Conservation (phyloP, 768 basidiomycete genomes). For the Hypsizygus marmoreus region DNA sequence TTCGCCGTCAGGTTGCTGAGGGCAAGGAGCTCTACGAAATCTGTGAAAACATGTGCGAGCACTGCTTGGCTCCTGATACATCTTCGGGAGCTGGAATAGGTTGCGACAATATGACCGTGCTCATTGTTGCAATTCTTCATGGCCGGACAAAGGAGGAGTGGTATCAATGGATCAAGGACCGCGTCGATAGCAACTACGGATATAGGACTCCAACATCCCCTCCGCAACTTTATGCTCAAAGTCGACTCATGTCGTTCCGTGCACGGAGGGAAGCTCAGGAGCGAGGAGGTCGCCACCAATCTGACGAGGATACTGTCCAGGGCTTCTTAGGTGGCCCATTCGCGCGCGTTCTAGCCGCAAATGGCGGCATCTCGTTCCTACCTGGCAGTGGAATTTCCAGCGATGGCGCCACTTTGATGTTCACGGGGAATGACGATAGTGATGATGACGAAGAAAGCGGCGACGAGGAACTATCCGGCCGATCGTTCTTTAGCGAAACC, state of each 20-base stretch:
- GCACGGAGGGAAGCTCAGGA: constrained; percentile 61
- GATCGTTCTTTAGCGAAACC: constrained; percentile 53
- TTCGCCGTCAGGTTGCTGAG: constrained; percentile 79
- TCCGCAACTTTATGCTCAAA: constrained; percentile 75
- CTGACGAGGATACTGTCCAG: constrained; percentile 35
- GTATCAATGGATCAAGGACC: constrained; percentile 86
- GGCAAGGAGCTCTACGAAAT: constrained; percentile 82
- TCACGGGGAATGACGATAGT: constrained; percentile 57
- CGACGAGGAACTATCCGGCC: constrained; percentile 20
- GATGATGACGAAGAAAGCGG: constrained; percentile 61
- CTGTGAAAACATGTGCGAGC: constrained; percentile 86
- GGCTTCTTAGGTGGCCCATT: constrained; percentile 40
- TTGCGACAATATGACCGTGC: constrained; percentile 98
- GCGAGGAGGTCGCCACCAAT: constrained; percentile 16
- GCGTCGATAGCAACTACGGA: constrained; percentile 76
- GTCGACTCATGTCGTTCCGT: constrained; percentile 63
- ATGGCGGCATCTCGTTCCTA: constrained; percentile 64
- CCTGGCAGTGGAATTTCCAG: constrained; percentile 54
- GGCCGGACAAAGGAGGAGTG: constrained; percentile 91
- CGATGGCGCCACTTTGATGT: constrained; percentile 59
- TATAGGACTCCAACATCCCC: constrained; percentile 74
- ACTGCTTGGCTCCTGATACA: constrained; percentile 93
- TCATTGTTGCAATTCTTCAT: constrained; percentile 85
- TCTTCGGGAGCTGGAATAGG: constrained; percentile 91
- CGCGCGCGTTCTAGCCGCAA: constrained; percentile 52